phyloP scores from a whole-genome alignment of 2,329 filamentous ascomycete species.

The Colletotrichum tropicicola region DNA sequence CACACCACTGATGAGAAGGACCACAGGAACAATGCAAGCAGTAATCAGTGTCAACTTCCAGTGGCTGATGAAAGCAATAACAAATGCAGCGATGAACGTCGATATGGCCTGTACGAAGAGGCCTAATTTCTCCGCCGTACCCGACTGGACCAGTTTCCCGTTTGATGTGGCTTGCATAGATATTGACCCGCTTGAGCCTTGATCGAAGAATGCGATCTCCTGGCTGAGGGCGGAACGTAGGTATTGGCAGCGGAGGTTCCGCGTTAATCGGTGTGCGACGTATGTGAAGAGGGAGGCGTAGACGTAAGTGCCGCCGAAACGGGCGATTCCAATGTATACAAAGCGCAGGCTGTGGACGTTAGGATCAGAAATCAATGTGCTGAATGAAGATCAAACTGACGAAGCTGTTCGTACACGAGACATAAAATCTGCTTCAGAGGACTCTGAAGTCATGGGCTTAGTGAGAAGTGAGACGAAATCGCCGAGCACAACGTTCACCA shows the following conservation, averaged over 20 bases:
- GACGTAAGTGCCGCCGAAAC: slow-evolving; percentile 35
- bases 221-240: slow-evolving; percentile 58
- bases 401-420: not conserved
- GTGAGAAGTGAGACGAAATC: slow-evolving; percentile 34
- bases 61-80: slow-evolving; percentile 47
- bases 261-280: slow-evolving; percentile 58
- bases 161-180: slow-evolving; percentile 51
- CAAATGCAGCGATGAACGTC: slow-evolving; percentile 44
- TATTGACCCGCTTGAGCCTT: slow-evolving; percentile 46
- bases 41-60: slow-evolving; percentile 57
- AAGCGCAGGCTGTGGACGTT: slow-evolving; percentile 34
- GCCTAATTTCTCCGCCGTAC: slow-evolving; percentile 46
- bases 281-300: slow-evolving; percentile 55
- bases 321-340: slow-evolving; percentile 38
- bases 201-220: slow-evolving; percentile 59
- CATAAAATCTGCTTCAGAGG: not conserved
- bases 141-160: slow-evolving; percentile 44
- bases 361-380: not conserved
- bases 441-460: not conserved
- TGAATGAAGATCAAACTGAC: not conserved
- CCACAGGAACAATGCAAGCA: slow-evolving; percentile 46
- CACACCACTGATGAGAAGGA: slow-evolving; percentile 28
- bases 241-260: slow-evolving; percentile 56
- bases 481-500: slow-evolving; percentile 39
- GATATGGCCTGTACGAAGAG: slow-evolving; percentile 42